Evolutionary conservation across 2,329 filamentous ascomycete genomes (phyloP).

Genomic region (Apiospora rasikravindrae): DNA sequence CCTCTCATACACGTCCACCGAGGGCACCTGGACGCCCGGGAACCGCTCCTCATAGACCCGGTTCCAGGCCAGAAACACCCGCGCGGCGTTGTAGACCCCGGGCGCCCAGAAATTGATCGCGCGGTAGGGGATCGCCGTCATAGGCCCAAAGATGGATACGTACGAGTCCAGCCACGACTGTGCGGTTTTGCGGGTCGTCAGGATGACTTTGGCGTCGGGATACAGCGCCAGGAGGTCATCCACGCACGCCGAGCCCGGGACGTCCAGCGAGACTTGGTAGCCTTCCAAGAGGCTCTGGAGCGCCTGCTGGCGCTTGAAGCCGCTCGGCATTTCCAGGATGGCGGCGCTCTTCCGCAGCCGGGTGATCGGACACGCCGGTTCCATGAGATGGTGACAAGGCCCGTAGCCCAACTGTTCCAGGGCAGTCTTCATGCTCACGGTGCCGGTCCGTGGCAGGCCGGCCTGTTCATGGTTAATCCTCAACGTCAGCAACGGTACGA

Average conservation of each 20-base stretch:
- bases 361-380: background rate
- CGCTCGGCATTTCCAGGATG: background rate
- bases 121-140: background rate
- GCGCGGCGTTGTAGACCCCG: background rate
- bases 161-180: background rate
- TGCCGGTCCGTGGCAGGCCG: conserved; percentile 13
- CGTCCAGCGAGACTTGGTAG: background rate
- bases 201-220: background rate
- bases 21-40: background rate
- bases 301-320: background rate
- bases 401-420: conserved; percentile 9
- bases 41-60: background rate
- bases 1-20: conserved; percentile 22
- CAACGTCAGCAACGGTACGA: no score
- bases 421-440: conserved; percentile 17
- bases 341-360: conserved; percentile 8
- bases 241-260: background rate
- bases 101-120: background rate
- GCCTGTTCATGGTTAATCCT: background rate
- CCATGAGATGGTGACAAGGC: background rate
- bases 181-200: background rate
- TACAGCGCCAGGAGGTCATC: conserved; percentile 5
- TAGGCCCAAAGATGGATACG: background rate
- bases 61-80: background rate
- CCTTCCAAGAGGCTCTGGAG: background rate